Evolutionary conservation across 192 early-diverging fungal genomes (phyloP).

Genomic region (Ambispora gerdemannii): DNA sequence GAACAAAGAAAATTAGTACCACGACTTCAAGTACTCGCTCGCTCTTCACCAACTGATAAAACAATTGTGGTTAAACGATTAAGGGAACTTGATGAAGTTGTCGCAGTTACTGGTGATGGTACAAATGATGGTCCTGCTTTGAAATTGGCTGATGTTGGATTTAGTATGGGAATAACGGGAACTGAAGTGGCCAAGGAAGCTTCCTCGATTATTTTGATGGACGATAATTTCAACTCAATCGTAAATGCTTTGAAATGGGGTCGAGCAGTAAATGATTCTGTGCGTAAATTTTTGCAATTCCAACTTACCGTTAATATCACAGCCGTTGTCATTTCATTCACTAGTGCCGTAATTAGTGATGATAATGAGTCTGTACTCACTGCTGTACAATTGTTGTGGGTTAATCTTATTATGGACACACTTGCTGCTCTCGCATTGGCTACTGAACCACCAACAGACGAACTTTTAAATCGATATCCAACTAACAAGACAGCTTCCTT

Average conservation of each 20-base stretch:
- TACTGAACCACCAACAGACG: constrained; percentile 84
- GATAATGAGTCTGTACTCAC: constrained; percentile 73
- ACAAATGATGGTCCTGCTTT: constrained; percentile 87
- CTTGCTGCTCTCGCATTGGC: constrained; percentile 89
- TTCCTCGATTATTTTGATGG: constrained; percentile 80
- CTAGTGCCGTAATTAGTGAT: constrained; percentile 61
- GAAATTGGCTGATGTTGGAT: constrained; percentile 87
- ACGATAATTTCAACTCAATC: constrained; percentile 85
- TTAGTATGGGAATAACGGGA: constrained; percentile 90
- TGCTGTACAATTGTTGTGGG: constrained; percentile 91
- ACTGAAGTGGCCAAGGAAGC: constrained; percentile 85
- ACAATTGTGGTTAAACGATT: constrained; percentile 78
- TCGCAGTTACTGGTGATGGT: constrained; percentile 83
- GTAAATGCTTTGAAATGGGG: constrained; percentile 81
- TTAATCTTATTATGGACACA: constrained; percentile 95
- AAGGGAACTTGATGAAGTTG: constrained; percentile 65
- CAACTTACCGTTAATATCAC: constrained; percentile 82
- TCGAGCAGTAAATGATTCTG: constrained; percentile 75
- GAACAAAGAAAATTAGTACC: constrained; percentile 64
- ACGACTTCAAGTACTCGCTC: constrained; percentile 80
- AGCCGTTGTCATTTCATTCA: constrained; percentile 69
- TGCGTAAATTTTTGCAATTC: constrained; percentile 86
- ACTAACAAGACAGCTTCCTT: constrained; percentile 69
- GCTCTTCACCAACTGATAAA: constrained; percentile 87
- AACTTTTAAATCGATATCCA: constrained; percentile 77